phyloP scores from a whole-genome alignment of 2,329 filamentous ascomycete genomes.

The Ilyonectria mors-panacis region DNA sequence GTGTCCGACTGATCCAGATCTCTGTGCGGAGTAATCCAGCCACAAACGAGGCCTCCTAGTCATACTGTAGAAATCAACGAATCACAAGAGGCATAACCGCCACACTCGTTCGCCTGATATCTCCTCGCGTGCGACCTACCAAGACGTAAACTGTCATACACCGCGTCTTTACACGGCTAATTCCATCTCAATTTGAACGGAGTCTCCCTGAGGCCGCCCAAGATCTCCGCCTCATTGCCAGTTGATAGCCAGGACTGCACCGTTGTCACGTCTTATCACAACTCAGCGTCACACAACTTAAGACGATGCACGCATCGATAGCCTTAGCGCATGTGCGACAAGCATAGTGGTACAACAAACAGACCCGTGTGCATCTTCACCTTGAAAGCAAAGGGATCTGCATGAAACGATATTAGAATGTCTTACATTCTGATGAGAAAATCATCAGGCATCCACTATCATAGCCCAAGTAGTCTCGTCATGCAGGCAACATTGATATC shows the following conservation, averaged over 20 bases:
- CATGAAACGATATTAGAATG: background rate
- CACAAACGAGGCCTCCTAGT: conserved; percentile 14
- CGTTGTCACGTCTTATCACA: background rate
- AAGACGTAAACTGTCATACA: background rate
- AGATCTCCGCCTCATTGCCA: background rate
- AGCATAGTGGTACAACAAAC: background rate
- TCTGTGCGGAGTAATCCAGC: background rate
- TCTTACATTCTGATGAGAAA: background rate
- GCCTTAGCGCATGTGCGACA: background rate
- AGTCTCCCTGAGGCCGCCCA: background rate
- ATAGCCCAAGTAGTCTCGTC: background rate
- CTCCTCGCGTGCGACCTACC: background rate
- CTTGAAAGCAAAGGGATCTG: background rate
- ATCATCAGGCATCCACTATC: background rate
- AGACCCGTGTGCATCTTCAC: background rate
- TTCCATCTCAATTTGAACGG: background rate
- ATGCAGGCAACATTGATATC: background rate
- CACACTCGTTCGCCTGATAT: background rate
- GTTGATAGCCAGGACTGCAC: background rate
- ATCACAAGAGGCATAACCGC: background rate
- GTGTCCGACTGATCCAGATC: background rate
- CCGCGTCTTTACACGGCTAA: no score
- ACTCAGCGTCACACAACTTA: background rate
- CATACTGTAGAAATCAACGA: background rate
- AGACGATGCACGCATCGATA: background rate